These are phyloP conservation scores for Trichothecium sympodiale DNA, from an alignment of 2,329 filamentous ascomycete species.

Conservation along the genomic window DNA sequence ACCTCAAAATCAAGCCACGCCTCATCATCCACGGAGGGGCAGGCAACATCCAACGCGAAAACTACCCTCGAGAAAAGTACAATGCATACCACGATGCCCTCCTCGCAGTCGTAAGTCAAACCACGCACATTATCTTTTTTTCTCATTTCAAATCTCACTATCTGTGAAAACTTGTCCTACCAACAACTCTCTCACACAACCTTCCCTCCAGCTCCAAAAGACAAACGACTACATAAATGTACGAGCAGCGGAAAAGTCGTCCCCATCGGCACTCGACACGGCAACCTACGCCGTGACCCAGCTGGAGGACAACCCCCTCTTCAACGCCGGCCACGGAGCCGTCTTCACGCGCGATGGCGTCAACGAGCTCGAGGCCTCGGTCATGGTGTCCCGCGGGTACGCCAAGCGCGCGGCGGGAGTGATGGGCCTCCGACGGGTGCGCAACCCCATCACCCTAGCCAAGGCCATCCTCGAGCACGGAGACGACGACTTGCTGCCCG, in stretches of 20 bases:
- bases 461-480: conserved; percentile 58
- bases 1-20: conserved; percentile 32
- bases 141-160: not conserved
- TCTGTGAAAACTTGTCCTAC: not conserved
- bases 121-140: conserved; percentile 1
- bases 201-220: conserved; percentile 12
- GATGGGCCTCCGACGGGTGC: conserved; percentile 61
- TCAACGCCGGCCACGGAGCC: conserved; percentile 75
- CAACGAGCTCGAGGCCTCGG: conserved; percentile 76
- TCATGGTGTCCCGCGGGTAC: conserved; percentile 68
- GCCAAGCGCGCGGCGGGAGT: conserved; percentile 71
- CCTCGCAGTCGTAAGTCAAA: conserved; percentile 41
- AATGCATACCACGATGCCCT: conserved; percentile 48
- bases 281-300: conserved; percentile 65
- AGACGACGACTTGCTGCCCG: conserved; percentile 40
- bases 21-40: conserved; percentile 65
- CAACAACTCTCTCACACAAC: not conserved
- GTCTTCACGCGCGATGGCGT: conserved; percentile 77
- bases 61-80: conserved; percentile 47
- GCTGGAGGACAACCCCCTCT: conserved; percentile 70
- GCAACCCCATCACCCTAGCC: conserved; percentile 69
- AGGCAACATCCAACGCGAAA: conserved; percentile 53
- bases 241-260: conserved; percentile 7
- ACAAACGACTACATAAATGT: conserved; percentile 37
- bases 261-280: conserved; percentile 56